phyloP scores from a whole-genome alignment of 1,284 basidiomycete genomes.

The Apiotrichum porosum region DNA sequence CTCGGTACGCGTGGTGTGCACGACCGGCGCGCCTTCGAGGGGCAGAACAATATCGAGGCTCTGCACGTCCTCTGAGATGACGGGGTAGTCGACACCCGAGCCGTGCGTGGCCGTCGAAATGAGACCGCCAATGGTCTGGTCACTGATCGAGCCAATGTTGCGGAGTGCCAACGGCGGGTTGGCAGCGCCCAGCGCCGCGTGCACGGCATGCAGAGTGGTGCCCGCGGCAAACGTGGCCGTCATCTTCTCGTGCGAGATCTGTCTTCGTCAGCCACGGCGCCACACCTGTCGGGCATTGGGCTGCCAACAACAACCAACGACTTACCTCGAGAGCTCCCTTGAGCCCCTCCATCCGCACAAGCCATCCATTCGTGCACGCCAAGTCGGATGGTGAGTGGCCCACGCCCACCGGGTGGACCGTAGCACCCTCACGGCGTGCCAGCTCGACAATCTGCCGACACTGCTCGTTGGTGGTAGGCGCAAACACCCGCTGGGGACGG shows the following conservation, averaged over 20 bases:
- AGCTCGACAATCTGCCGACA: conserved; percentile 77
- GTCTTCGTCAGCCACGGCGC: conserved; percentile 7
- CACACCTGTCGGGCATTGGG: not conserved
- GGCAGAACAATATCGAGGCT: conserved; percentile 63
- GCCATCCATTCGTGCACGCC: conserved; percentile 76
- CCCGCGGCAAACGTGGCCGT: conserved; percentile 64
- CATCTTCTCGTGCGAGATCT: conserved; percentile 68
- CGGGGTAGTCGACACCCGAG: conserved; percentile 72
- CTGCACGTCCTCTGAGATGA: conserved; percentile 76
- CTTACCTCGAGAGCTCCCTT: conserved; percentile 68
- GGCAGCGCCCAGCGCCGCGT: conserved; percentile 59
- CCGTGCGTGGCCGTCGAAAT: conserved; percentile 95
- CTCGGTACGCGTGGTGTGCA: conserved; percentile 42
- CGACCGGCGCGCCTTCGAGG: conserved; percentile 34
- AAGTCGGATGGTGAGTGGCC: conserved; percentile 93
- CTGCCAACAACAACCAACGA: too few relatives aligned
- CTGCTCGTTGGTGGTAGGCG: conserved; percentile 66
- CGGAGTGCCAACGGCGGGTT: conserved; percentile 68
- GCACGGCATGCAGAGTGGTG: conserved; percentile 69
- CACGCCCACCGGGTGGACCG: conserved; percentile 77
- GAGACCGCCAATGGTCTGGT: conserved; percentile 91
- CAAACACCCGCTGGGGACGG: conserved; percentile 58
- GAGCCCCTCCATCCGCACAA: conserved; percentile 70
- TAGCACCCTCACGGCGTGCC: conserved; percentile 66
- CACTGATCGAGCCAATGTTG: conserved; percentile 93